phyloP scores from a whole-genome alignment of 495 filamentous ascomycete genomes.

The Collariella sp. region DNA sequence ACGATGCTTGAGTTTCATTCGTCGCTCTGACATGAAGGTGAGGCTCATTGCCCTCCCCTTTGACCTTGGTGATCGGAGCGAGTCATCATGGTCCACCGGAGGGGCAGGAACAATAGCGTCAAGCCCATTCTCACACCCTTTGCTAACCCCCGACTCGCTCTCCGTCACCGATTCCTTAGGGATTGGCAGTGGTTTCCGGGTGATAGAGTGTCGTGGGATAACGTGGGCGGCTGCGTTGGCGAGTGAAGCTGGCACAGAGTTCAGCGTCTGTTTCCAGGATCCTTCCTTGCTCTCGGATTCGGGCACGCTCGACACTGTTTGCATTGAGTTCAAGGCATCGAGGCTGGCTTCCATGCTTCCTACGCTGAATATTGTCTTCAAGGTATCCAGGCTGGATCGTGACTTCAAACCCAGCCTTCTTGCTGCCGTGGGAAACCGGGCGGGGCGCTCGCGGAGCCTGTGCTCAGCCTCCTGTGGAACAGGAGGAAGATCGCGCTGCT shows the following conservation, averaged over 20 bases:
- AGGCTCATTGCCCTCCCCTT: conserved; percentile 18
- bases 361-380: conserved; percentile 37
- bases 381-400: conserved; percentile 31
- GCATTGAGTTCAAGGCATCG: conserved; percentile 20
- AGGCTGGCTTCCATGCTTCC: conserved; percentile 27
- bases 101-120: not conserved
- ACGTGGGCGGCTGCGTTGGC: conserved; percentile 21
- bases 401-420: conserved; percentile 29
- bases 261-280: conserved; percentile 23
- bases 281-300: conserved; percentile 14
- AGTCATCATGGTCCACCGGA: not conserved
- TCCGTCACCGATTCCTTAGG: conserved; percentile 11
- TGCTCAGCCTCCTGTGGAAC: conserved; percentile 28
- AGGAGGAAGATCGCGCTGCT: conserved; percentile 25
- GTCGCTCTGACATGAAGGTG: conserved; percentile 11
- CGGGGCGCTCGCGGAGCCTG: conserved; percentile 28
- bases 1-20: not conserved
- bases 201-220: conserved; percentile 29
- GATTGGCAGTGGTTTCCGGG: conserved; percentile 26
- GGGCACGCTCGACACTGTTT: conserved; percentile 5
- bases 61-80: conserved; percentile 1
- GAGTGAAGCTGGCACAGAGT: conserved; percentile 23
- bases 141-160: not conserved
- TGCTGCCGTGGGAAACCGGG: conserved; percentile 22
- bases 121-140: not conserved